phyloP scores from a whole-genome alignment of 345 rosid species.

The Balakata baccata region DNA sequence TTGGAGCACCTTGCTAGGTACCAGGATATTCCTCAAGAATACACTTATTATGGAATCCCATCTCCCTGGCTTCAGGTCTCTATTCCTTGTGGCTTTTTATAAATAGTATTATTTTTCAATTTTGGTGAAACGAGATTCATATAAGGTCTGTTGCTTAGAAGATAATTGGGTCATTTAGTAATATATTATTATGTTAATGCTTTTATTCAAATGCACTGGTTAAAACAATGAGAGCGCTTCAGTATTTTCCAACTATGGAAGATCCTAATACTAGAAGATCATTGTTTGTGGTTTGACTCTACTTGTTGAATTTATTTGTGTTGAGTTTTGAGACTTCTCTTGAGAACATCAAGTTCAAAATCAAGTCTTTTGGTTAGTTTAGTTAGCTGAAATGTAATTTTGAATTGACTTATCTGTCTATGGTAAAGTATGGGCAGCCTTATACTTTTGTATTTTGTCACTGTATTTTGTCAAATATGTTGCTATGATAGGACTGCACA shows the following conservation, averaged over 20 bases:
- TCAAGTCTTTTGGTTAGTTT: no score
- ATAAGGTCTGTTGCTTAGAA: neutral
- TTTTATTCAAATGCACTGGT: constrained; percentile 51
- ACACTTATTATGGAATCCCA: constrained; percentile 98
- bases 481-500: no score
- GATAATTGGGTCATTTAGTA: no score
- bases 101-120: neutral
- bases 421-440: no score
- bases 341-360: no score
- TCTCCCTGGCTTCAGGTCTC: constrained; percentile 99
- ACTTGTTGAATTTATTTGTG: constrained; percentile 11
- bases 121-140: neutral
- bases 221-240: constrained; percentile 97
- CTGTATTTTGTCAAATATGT: no score
- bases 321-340: no score
- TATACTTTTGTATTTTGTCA: no score
- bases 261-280: constrained; percentile 90
- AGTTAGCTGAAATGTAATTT: no score
- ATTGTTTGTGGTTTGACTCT: constrained; percentile 72
- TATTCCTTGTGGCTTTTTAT: neutral
- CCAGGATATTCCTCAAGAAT: constrained; percentile 98
- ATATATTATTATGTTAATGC: constrained; percentile 11
- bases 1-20: constrained; percentile 93
- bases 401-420: no score
- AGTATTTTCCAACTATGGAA: constrained; percentile 94